These are phyloP conservation scores for Penicillium capsulatum DNA, from an alignment of 2,329 filamentous ascomycete species.

Conservation along the genomic window DNA sequence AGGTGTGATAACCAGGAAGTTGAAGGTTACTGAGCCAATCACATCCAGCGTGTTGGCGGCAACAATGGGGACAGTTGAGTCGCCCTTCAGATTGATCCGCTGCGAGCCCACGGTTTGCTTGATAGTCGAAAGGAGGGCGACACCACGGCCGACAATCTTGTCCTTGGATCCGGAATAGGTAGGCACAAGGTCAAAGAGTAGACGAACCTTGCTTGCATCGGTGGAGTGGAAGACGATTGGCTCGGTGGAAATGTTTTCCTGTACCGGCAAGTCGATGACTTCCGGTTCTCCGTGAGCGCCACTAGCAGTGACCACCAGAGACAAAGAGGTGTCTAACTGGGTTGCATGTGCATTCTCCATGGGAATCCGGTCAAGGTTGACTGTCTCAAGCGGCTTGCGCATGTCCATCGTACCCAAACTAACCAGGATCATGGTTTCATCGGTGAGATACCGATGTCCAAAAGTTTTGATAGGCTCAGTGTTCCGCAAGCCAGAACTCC, in stretches of 20 bases:
- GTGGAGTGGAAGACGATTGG: conserved; percentile 82
- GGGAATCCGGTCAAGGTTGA: conserved; percentile 83
- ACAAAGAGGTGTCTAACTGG: conserved; percentile 89
- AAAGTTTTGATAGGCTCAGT: conserved; percentile 88
- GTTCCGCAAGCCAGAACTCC: conserved; percentile 32
- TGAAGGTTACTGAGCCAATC: conserved; percentile 94
- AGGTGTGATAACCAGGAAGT: conserved; percentile 90
- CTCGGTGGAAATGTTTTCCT: conserved; percentile 89
- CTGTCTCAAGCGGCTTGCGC: conserved; percentile 72
- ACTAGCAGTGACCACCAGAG: conserved; percentile 80
- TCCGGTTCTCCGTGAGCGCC: conserved; percentile 83
- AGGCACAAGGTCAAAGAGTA: conserved; percentile 91
- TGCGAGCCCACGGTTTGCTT: conserved; percentile 78
- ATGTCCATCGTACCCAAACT: conserved; percentile 94
- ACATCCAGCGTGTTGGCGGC: conserved; percentile 77
- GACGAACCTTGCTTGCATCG: conserved; percentile 75
- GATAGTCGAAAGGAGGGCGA: conserved; percentile 81
- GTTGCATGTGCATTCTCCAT: conserved; percentile 84
- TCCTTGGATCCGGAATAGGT: conserved; percentile 84
- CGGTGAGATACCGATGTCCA: conserved; percentile 87
- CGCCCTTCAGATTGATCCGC: conserved; percentile 86
- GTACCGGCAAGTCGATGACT: conserved; percentile 85
- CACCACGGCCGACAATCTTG: conserved; percentile 79
- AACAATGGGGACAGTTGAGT: conserved; percentile 87
- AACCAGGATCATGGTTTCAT: conserved; percentile 84